Conservation (phyloP, 768 basidiomycete species). For the Crepidotus variabilis region DNA sequence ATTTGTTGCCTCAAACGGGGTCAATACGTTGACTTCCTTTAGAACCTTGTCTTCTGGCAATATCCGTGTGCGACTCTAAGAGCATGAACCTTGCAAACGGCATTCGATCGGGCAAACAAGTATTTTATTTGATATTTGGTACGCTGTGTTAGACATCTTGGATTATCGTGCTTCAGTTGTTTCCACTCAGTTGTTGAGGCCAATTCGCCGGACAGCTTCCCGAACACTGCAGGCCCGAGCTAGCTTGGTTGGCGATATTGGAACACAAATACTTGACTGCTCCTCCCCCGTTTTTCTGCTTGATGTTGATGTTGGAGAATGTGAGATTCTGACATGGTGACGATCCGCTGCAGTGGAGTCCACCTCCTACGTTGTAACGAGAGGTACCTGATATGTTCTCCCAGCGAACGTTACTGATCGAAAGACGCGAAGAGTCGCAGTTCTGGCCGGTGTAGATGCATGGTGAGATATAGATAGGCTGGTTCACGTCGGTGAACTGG, state of each 20-base stretch:
- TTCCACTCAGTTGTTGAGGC: background rate
- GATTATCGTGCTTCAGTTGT: background rate
- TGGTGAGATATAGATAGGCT: background rate
- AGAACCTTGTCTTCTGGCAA: too few relatives aligned
- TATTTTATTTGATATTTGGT: too few relatives aligned
- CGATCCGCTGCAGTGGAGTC: slow-evolving; percentile 9
- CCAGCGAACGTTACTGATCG: background rate
- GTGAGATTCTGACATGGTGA: slow-evolving; percentile 13
- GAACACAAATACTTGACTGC: background rate
- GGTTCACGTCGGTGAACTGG: background rate
- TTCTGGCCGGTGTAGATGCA: background rate
- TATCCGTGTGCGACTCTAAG: too few relatives aligned
- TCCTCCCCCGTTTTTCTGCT: slow-evolving; percentile 2
- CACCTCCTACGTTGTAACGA: slow-evolving; percentile 2
- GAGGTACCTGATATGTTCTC: background rate
- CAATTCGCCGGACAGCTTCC: background rate
- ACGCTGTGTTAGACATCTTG: background rate
- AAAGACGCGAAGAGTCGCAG: background rate
- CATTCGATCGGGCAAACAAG: too few relatives aligned
- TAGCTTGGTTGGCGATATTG: background rate
- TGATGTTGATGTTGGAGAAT: slow-evolving; percentile 9
- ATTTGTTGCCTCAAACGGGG: too few relatives aligned
- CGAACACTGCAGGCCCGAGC: background rate
- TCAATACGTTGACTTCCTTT: too few relatives aligned
- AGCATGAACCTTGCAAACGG: too few relatives aligned